Percentiles rank a stretch among this genome's conserved stretches.
These are phyloP conservation scores for Podospora fimiseda DNA, from an alignment of 495 filamentous ascomycete species.

Conservation along the genomic window DNA sequence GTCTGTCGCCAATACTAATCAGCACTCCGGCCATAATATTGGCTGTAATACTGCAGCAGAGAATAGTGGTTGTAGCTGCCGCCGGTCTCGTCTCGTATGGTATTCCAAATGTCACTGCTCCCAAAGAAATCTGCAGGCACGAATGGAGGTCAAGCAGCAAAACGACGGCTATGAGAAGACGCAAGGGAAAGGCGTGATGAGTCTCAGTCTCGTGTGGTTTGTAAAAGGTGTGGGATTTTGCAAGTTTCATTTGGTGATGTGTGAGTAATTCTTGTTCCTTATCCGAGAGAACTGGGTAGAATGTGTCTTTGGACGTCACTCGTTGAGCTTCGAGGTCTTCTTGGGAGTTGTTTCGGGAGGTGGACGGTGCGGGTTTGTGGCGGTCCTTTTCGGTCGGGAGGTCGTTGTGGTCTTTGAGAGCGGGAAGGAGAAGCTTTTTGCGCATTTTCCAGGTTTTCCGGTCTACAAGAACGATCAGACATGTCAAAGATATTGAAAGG, in stretches of 20 bases:
- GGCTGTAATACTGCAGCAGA: slow-evolving; percentile 65
- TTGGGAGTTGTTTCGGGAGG: not conserved
- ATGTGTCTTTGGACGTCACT: slow-evolving; percentile 40
- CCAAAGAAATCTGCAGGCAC: slow-evolving; percentile 67
- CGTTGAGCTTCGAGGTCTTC: slow-evolving; percentile 24
- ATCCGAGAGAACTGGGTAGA: slow-evolving; percentile 50
- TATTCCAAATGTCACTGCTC: slow-evolving; percentile 68
- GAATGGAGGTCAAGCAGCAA: slow-evolving; percentile 71
- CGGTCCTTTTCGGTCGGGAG: slow-evolving; percentile 36
- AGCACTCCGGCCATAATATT: slow-evolving; percentile 67
- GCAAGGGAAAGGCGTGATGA: slow-evolving; percentile 70
- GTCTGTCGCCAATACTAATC: slow-evolving; percentile 64
- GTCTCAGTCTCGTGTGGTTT: slow-evolving; percentile 77
- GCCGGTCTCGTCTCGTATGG: slow-evolving; percentile 54
- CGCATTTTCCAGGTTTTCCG: slow-evolving; percentile 67
- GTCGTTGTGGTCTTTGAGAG: slow-evolving; percentile 65
- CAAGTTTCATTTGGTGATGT: slow-evolving; percentile 68
- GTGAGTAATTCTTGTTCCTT: slow-evolving; percentile 56
- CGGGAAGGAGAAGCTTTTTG: slow-evolving; percentile 52
- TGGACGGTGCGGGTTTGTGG: not conserved
- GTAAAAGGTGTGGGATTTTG: slow-evolving; percentile 75
- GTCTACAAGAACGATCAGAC: too few species aligned
- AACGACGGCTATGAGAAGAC: slow-evolving; percentile 62
- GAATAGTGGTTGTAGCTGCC: slow-evolving; percentile 70
- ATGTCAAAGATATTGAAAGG: too few species aligned